Evolutionary conservation across 108 stramenopile genomes (phyloP).

Genomic region (Nitzschia inconspicua): DNA sequence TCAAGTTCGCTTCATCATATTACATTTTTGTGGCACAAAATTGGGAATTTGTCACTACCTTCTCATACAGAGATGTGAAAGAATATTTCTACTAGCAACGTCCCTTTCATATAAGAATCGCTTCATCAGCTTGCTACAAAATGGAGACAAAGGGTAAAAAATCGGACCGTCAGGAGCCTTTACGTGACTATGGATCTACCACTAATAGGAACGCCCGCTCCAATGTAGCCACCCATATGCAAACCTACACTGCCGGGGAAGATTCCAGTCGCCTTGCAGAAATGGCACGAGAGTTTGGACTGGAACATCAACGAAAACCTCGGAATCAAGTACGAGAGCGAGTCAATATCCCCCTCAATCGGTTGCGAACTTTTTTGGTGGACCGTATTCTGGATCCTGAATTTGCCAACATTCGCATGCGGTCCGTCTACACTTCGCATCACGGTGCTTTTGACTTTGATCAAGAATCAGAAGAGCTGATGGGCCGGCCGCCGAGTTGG

Average conservation of each 20-base stretch:
- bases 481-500: constrained; percentile 17
- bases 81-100: no score
- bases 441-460: constrained; percentile 7
- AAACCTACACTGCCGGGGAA: constrained; percentile 66
- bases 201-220: no score
- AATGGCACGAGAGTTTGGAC: constrained; percentile 56
- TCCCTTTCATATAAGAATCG: no score
- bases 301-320: constrained; percentile 32
- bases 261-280: constrained; percentile 46
- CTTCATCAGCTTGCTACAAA: no score
- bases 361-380: constrained; percentile 8
- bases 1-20: no score
- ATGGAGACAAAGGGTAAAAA: no score
- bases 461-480: constrained; percentile 17
- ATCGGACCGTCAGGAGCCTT: no score
- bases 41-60: no score
- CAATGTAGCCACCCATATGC: no score
- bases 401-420: constrained; percentile 26
- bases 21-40: no score
- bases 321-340: constrained; percentile 33
- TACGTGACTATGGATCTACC: no score
- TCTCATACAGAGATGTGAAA: no score
- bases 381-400: constrained; percentile 17
- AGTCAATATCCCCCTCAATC: constrained; percentile 10
- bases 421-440: constrained; percentile 19